Conservation (phyloP, 352 stramenopile genomes). For the Phytophthora pluvialis region DNA sequence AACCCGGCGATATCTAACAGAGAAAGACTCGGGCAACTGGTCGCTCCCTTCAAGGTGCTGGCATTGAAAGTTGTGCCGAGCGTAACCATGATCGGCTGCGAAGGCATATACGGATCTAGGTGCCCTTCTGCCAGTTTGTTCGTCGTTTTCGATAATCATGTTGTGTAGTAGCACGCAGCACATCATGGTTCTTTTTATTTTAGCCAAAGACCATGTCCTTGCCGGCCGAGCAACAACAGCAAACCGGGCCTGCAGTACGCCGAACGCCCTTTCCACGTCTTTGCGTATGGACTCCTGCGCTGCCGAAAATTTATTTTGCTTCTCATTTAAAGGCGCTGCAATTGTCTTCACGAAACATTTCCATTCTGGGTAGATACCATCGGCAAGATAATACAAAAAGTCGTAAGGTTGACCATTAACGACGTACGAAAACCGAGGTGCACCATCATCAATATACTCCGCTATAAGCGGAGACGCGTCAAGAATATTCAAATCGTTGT, state of each 20-base stretch:
- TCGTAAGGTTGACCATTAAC: constrained; percentile 2
- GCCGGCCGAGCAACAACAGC: constrained; percentile 5
- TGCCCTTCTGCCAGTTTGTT: no score
- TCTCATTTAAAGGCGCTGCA: background rate
- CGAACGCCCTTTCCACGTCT: constrained; percentile 1
- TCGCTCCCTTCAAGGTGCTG: no score
- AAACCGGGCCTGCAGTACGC: constrained; percentile 13
- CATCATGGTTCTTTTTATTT: background rate
- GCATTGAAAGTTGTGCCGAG: no score
- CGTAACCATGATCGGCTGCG: no score
- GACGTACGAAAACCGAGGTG: constrained; percentile 5
- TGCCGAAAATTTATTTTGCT: constrained; percentile 1
- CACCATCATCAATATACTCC: background rate
- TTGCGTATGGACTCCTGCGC: constrained; percentile 1
- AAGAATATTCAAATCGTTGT: constrained; percentile 12
- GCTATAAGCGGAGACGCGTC: constrained; percentile 9
- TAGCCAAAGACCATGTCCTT: background rate
- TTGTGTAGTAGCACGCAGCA: no score
- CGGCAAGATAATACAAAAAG: constrained; percentile 12
- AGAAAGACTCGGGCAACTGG: background rate
- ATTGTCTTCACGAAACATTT: constrained; percentile 8
- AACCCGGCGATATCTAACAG: background rate
- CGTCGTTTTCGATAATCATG: no score
- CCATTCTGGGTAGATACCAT: constrained; percentile 17
- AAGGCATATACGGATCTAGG: no score